phyloP scores from a whole-genome alignment of 495 filamentous ascomycete genomes.

The Penicillium nucicola region DNA sequence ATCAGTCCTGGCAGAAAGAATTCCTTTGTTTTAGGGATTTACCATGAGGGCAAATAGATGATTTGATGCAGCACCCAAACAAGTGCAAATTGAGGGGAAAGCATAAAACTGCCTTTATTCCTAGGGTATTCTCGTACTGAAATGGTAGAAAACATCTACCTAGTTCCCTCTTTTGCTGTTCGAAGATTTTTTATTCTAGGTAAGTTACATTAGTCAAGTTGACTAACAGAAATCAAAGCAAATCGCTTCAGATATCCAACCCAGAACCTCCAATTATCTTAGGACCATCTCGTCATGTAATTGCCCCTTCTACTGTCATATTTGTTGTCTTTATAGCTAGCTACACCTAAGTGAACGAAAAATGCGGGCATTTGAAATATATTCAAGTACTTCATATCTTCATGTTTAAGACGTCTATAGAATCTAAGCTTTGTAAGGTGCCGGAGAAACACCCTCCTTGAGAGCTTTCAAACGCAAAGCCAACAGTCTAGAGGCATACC shows the following conservation, averaged over 20 bases:
- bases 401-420: no score
- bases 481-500: constrained; percentile 20
- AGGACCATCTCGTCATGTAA: not conserved
- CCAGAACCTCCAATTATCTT: not conserved
- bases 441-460: constrained; percentile 15
- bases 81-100: not conserved
- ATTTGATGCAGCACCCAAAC: not conserved
- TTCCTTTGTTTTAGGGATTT: no score
- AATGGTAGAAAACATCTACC: not conserved
- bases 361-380: no score
- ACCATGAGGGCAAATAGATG: no score
- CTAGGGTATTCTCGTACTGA: not conserved
- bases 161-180: not conserved
- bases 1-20: no score
- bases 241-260: not conserved
- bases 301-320: not conserved
- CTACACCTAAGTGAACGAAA: no score
- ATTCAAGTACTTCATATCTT: no score
- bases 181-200: no score
- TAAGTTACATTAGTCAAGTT: no score
- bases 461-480: constrained; percentile 20
- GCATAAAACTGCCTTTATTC: not conserved
- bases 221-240: no score
- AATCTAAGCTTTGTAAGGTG: constrained; percentile 13
- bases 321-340: no score